Base-by-base conservation (phyloP, 192 early-diverging fungal species). In the Phlyctochytrium planicorne region DNA sequence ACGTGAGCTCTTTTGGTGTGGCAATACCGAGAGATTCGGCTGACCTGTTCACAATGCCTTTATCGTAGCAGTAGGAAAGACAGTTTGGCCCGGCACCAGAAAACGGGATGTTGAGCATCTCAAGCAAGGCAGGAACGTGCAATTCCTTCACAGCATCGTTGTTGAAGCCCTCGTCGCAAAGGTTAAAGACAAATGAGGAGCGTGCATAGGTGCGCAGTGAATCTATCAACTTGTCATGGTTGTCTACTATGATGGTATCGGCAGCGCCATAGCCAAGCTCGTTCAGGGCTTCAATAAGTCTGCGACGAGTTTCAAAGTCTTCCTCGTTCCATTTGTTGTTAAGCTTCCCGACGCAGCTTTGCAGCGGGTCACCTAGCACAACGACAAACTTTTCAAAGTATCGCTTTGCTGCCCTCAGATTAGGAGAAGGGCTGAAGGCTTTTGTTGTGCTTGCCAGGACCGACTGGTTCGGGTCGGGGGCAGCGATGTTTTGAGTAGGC, bases 241-340 rank as follows among this genome's bases (percentile, higher is more conserved):
- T 17, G 71, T 79, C 75, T n/a, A 83, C 69, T 6, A 3, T 59
- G 32, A 80, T 67, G 23, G 55, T 52, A 6, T 65, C 63, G n/a
- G 60, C 65, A 12, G 62, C 62, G 30, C 70, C 57, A 56, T 76
- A 73, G 3, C 75, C 71, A 30, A 74, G 67, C n/a, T 75, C 69
- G 33, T 62, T n/a, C 14, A 84, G 68, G 6, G 69, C 74, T 3
- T 53, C 40, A 23, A 74, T 34, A 16, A 84, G 71, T 47, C 80
- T 84, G 1, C 63, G 34, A 17, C 83, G 73, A 0, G 83, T 85
- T 30, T 66, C 74, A 34, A 82, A 63, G 62, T 85, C 83, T 60
- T 85, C 83, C 14, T 69, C 36, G 68, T 85, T 85, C 83, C 83
- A 85, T 3, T 72, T 83, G 72, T 85, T 66, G 74, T 85, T 83